A percentile compares a stretch with the other conserved stretches of the same genome.
These are phyloP conservation scores for Didymellaceae sp. DNA, from an alignment of 2,329 filamentous ascomycete genomes.

Conservation along the genomic window DNA sequence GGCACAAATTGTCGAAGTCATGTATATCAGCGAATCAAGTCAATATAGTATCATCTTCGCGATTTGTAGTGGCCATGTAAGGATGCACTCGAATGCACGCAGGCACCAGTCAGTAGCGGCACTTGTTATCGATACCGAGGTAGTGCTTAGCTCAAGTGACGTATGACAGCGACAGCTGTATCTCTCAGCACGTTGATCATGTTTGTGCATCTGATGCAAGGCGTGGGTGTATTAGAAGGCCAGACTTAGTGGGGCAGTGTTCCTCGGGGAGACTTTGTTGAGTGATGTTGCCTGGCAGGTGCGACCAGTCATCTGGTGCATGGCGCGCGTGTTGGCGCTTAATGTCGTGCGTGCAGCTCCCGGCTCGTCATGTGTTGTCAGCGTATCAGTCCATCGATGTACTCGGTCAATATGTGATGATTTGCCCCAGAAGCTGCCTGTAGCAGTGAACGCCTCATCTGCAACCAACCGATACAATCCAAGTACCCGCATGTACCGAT, in stretches of 20 bases:
- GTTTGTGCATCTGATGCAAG: slow-evolving; percentile 2
- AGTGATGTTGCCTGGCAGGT: slow-evolving; percentile 18
- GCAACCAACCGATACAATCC: slow-evolving; percentile 2
- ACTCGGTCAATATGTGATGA: slow-evolving; percentile 44
- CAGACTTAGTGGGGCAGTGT: slow-evolving; percentile 4
- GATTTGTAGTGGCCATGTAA: neutral
- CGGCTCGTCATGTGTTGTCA: slow-evolving; percentile 26
- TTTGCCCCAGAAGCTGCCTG: slow-evolving; percentile 34
- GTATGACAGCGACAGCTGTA: slow-evolving; percentile 16
- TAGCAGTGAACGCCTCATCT: slow-evolving; percentile 33
- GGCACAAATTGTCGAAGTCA: slow-evolving; percentile 14
- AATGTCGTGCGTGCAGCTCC: slow-evolving; percentile 24
- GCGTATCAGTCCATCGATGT: slow-evolving; percentile 38
- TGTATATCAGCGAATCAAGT: slow-evolving; percentile 28
- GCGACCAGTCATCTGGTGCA: slow-evolving; percentile 15
- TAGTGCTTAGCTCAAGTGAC: slow-evolving; percentile 10
- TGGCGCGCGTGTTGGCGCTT: slow-evolving; percentile 19
- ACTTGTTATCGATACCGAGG: slow-evolving; percentile 25
- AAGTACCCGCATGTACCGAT: slow-evolving; percentile 9
- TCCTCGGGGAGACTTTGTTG: slow-evolving; percentile 19
- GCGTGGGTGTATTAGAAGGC: neutral
- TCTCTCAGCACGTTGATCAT: neutral
- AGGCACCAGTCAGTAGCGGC: neutral
- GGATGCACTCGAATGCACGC: neutral
- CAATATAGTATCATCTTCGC: slow-evolving; percentile 11